These are phyloP conservation scores for Pichia californica DNA, from an alignment of 805 yeast genomes.

Conservation along the genomic window DNA sequence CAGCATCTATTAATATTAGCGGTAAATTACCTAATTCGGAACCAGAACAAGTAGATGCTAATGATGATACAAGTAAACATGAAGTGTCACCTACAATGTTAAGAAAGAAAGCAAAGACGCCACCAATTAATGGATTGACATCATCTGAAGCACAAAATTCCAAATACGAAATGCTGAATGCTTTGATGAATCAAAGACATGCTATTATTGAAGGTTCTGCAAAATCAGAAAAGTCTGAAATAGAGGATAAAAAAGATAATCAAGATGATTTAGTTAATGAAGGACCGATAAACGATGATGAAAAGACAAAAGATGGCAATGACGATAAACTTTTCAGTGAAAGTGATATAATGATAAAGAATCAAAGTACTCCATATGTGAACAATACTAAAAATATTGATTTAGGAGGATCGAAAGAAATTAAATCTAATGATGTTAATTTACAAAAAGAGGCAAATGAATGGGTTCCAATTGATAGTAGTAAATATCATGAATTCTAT, in stretches of 20 bases:
- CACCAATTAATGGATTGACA: background rate
- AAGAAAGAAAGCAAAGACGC: slow-evolving; percentile 2
- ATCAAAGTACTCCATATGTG: slow-evolving; percentile 16
- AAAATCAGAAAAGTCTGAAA: background rate
- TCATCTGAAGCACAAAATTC: background rate
- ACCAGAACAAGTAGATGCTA: background rate
- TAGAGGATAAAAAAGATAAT: background rate
- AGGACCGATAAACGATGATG: too few relatives aligned
- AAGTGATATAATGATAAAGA: slow-evolving; percentile 7
- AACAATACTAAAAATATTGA: background rate
- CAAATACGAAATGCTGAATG: background rate
- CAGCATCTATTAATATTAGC: background rate
- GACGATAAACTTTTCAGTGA: background rate
- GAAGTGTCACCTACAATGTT: slow-evolving; percentile 4
- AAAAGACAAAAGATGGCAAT: background rate
- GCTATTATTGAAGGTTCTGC: background rate
- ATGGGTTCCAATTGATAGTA: slow-evolving; percentile 28
- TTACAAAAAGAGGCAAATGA: background rate
- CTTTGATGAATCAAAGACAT: background rate
- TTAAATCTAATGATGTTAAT: too few relatives aligned
- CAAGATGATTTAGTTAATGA: background rate
- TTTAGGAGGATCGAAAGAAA: too few relatives aligned
- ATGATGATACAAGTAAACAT: background rate
- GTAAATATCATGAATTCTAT: slow-evolving; percentile 20
- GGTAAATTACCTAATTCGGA: background rate